phyloP scores from a whole-genome alignment of 768 basidiomycete genomes.

The Collybia sordida region DNA sequence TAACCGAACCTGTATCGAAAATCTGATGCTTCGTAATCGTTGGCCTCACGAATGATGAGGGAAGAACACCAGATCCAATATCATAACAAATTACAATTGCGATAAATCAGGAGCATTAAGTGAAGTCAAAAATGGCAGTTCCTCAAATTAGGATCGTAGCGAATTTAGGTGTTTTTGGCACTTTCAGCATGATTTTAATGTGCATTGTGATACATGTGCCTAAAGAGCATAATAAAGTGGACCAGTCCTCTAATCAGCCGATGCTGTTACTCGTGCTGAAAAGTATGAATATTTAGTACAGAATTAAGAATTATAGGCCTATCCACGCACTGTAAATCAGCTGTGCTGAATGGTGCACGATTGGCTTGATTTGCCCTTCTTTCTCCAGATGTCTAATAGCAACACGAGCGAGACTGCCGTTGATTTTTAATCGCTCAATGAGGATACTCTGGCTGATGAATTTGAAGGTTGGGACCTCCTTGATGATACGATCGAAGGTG shows the following conservation, averaged over 20 bases:
- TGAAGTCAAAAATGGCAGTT: too few species aligned
- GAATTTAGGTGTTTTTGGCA: too few species aligned
- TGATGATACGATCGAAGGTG: constrained; percentile 90
- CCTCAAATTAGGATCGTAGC: too few species aligned
- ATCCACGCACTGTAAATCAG: constrained; percentile 87
- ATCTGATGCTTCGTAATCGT: too few species aligned
- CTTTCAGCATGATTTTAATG: constrained; percentile 33
- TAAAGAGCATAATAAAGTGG: constrained; percentile 19
- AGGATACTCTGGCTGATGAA: constrained; percentile 98
- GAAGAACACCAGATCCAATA: too few species aligned
- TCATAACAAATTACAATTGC: too few species aligned
- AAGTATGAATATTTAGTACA: neutral
- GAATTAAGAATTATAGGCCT: neutral
- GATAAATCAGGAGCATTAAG: too few species aligned
- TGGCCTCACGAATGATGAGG: too few species aligned
- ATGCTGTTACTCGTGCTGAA: constrained; percentile 49
- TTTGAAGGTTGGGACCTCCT: constrained; percentile 98
- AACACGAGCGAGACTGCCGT: constrained; percentile 89
- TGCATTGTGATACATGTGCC: constrained; percentile 33
- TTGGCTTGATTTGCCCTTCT: constrained; percentile 92
- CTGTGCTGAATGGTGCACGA: constrained; percentile 94
- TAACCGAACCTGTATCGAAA: too few species aligned
- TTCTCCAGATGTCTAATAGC: constrained; percentile 92
- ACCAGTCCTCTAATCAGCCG: constrained; percentile 39
- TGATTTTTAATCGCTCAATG: constrained; percentile 97